Evolutionary conservation across 1,284 basidiomycete species (phyloP).

Genomic region (Naganishia sp.): DNA sequence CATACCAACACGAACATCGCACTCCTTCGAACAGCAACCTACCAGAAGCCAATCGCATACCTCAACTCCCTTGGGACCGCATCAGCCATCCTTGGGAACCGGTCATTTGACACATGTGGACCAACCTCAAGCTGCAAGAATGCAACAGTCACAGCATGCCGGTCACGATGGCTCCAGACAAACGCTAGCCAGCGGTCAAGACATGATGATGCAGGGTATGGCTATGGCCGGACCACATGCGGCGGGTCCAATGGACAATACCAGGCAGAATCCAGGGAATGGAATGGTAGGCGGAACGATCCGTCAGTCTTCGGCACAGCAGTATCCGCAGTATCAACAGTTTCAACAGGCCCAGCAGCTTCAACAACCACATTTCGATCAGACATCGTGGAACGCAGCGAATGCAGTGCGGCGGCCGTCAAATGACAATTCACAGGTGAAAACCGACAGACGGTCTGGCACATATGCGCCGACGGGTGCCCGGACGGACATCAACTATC

Average conservation of each 20-base stretch:
- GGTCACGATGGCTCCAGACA: neutral
- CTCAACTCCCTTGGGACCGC: neutral
- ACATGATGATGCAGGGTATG: conserved; percentile 8
- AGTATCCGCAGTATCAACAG: conserved; percentile 8
- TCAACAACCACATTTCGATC: neutral
- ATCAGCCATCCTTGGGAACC: neutral
- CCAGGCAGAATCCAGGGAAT: neutral
- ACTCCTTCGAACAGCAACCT: neutral
- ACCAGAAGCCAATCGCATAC: neutral
- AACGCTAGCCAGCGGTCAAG: neutral
- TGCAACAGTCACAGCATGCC: neutral
- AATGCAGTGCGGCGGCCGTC: neutral
- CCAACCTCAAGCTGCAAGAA: neutral
- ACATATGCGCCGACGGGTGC: neutral
- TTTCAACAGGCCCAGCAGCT: conserved; percentile 2
- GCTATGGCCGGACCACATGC: neutral
- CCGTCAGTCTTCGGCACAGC: neutral
- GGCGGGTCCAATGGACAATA: neutral
- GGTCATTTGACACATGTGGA: neutral
- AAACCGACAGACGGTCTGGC: neutral
- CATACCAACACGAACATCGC: neutral
- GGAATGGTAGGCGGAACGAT: neutral
- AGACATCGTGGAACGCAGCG: neutral
- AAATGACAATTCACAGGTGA: neutral
- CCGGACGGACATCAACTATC: neutral